Conservation (phyloP, 2,329 filamentous ascomycete species). For the Tolypocladium paradoxum region DNA sequence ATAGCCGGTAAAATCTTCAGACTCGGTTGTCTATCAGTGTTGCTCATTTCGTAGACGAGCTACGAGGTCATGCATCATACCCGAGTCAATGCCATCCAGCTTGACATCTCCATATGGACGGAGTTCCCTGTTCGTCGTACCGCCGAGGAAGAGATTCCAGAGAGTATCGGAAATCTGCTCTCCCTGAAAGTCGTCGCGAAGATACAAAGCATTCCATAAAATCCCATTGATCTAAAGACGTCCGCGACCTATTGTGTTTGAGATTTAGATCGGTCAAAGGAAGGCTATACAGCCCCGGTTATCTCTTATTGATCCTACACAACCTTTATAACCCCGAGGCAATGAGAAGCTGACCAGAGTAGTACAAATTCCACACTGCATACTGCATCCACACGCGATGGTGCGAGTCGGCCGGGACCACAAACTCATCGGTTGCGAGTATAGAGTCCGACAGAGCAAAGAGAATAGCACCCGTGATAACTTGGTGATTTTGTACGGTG, state of each 20-base stretch:
- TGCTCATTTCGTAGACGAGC: neutral
- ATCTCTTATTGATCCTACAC: too few species aligned
- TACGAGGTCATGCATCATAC: neutral
- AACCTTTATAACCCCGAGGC: slow-evolving; percentile 4
- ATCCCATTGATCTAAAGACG: too few species aligned
- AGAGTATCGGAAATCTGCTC: slow-evolving; percentile 45
- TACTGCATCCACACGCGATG: slow-evolving; percentile 19
- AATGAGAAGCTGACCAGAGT: slow-evolving; percentile 23
- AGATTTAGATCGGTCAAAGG: too few species aligned
- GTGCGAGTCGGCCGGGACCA: slow-evolving; percentile 13
- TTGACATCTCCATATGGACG: slow-evolving; percentile 56
- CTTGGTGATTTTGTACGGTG: slow-evolving; percentile 11
- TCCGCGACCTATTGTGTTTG: too few species aligned
- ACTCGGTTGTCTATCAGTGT: slow-evolving; percentile 30
- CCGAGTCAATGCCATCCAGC: slow-evolving; percentile 64
- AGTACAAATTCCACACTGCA: slow-evolving; percentile 24
- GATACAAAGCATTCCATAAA: too few species aligned
- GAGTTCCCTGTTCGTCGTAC: slow-evolving; percentile 28
- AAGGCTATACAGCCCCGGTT: too few species aligned
- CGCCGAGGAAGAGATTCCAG: slow-evolving; percentile 55
- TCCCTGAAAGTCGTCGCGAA: slow-evolving; percentile 28
- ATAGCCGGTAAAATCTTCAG: slow-evolving; percentile 48
- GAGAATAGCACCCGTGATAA: slow-evolving; percentile 17
- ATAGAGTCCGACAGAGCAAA: slow-evolving; percentile 23
- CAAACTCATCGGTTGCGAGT: slow-evolving; percentile 20